phyloP scores from a whole-genome alignment of 352 stramenopile species.

The Pythium sukuiense region DNA sequence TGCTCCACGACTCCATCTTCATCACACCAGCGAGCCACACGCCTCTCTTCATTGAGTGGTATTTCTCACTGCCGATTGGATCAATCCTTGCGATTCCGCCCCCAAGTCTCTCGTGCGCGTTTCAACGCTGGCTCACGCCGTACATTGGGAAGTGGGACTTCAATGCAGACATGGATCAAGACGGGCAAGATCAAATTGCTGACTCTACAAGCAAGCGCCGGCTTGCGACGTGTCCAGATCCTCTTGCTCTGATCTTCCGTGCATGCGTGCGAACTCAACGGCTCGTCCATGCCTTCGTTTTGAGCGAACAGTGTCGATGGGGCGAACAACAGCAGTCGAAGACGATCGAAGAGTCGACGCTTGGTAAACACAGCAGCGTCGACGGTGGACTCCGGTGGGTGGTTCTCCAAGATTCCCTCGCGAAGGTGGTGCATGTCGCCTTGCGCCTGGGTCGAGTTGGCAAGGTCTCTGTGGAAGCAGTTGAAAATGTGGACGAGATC shows the following conservation, averaged over 20 bases:
- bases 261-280: slow-evolving; percentile 60
- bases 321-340: slow-evolving; percentile 67
- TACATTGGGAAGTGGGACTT: slow-evolving; percentile 47
- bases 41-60: slow-evolving; percentile 80
- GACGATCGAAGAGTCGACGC: slow-evolving; percentile 65
- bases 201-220: slow-evolving; percentile 35
- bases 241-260: slow-evolving; percentile 51
- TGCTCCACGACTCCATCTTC: slow-evolving; percentile 61
- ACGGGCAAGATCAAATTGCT: slow-evolving; percentile 31
- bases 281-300: slow-evolving; percentile 72
- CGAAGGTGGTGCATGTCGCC: slow-evolving; percentile 73
- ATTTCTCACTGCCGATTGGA: slow-evolving; percentile 68
- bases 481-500: slow-evolving; percentile 81
- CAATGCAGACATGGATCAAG: slow-evolving; percentile 35
- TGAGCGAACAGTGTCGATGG: slow-evolving; percentile 67
- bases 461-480: slow-evolving; percentile 60
- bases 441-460: slow-evolving; percentile 64
- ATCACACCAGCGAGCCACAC: slow-evolving; percentile 43
- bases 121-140: slow-evolving; percentile 76
- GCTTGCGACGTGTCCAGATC: slow-evolving; percentile 38
- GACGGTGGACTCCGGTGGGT: slow-evolving; percentile 65
- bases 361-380: slow-evolving; percentile 62
- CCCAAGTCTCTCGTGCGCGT: slow-evolving; percentile 64
- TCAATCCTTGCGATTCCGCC: slow-evolving; percentile 56
- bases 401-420: slow-evolving; percentile 72